Evolutionary conservation across 805 yeast species (phyloP).

Genomic region (Yamadazyma nakazawae): DNA sequence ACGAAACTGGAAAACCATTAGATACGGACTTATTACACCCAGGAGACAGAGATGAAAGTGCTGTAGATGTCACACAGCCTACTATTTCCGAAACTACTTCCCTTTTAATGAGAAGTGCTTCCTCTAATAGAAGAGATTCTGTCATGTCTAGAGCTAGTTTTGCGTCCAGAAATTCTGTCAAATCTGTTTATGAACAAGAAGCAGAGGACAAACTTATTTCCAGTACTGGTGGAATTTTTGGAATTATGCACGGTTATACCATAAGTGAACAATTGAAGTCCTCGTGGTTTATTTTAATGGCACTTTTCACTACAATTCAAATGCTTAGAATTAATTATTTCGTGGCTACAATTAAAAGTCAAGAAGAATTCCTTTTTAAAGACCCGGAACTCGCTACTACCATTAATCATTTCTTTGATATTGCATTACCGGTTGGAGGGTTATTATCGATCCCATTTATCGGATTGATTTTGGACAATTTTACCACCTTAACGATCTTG

Average conservation of each 20-base stretch:
- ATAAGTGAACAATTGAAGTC: slow-evolving; percentile 50
- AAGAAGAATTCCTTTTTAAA: slow-evolving; percentile 65
- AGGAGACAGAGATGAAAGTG: slow-evolving; percentile 29
- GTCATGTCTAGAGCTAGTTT: slow-evolving; percentile 29
- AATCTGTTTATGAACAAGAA: slow-evolving; percentile 63
- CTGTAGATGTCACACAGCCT: slow-evolving; percentile 23
- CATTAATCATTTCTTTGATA: slow-evolving; percentile 74
- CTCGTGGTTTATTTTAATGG: slow-evolving; percentile 78
- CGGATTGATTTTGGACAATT: slow-evolving; percentile 74
- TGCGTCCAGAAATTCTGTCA: slow-evolving; percentile 37
- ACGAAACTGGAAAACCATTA: slow-evolving; percentile 62
- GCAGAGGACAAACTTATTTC: slow-evolving; percentile 54
- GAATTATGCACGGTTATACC: slow-evolving; percentile 66
- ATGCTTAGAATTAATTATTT: slow-evolving; percentile 92
- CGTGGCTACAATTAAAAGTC: slow-evolving; percentile 84
- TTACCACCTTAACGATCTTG: slow-evolving; percentile 59
- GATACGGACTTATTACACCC: slow-evolving; percentile 43
- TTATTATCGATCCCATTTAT: slow-evolving; percentile 81
- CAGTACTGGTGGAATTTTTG: slow-evolving; percentile 68
- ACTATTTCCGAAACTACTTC: slow-evolving; percentile 41
- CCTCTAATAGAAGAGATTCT: slow-evolving; percentile 24
- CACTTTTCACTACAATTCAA: slow-evolving; percentile 75
- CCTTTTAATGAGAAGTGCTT: slow-evolving; percentile 33
- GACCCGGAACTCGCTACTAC: slow-evolving; percentile 49
- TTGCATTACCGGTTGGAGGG: slow-evolving; percentile 88